Conservation (phyloP, 345 rosid species). For the Eucalyptus regnans region DNA sequence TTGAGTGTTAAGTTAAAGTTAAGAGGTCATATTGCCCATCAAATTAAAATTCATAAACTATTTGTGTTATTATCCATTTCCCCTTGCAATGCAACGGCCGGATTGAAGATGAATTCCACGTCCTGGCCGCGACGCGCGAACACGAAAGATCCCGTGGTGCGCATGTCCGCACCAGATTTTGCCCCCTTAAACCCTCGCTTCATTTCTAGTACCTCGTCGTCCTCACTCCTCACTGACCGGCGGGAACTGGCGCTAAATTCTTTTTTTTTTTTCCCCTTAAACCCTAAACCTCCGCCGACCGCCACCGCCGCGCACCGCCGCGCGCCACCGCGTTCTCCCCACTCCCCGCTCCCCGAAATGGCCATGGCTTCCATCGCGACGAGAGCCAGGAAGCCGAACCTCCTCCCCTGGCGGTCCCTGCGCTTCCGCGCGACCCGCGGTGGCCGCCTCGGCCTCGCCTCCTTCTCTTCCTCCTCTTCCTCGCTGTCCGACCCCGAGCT, state of each 20-base stretch:
- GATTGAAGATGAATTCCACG: neutral
- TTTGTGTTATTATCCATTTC: neutral
- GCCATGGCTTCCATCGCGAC: conserved; percentile 41
- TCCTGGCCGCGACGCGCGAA: neutral
- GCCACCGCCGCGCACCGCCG: neutral
- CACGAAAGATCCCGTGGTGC: neutral
- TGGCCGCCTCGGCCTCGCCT: conserved; percentile 43
- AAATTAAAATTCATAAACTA: no score
- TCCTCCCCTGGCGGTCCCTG: conserved; percentile 46
- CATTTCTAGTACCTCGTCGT: neutral
- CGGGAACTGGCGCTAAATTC: neutral
- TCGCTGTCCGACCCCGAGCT: conserved; percentile 17
- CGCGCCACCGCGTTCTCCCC: neutral
- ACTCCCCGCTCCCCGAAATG: neutral
- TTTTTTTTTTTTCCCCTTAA: neutral
- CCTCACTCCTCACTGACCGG: neutral
- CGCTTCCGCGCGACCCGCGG: conserved; percentile 47
- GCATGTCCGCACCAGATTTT: neutral
- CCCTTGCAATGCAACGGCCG: neutral
- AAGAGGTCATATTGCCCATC: no score
- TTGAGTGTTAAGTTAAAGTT: no score
- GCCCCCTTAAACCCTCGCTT: neutral
- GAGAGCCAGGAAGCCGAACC: conserved; percentile 36
- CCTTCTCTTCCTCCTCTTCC: conserved; percentile 1
- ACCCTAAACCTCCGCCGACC: conserved; percentile 11